These are phyloP conservation scores for Forsythia viridissima DNA, from an alignment of 257 asterid species.

Conservation along the genomic window DNA sequence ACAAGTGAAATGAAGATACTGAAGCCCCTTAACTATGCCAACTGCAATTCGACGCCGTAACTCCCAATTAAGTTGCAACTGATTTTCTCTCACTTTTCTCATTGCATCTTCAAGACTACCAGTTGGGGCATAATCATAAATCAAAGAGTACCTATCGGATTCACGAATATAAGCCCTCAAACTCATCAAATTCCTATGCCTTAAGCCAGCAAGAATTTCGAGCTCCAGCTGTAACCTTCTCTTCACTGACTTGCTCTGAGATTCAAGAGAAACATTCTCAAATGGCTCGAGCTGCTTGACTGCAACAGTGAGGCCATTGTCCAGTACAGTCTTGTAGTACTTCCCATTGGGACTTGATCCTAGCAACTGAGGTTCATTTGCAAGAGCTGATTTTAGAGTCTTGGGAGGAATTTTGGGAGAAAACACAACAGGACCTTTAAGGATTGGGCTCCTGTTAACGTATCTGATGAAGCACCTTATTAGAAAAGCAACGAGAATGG, in stretches of 20 bases:
- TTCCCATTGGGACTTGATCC: slow-evolving; percentile 75
- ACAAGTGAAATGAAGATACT: slow-evolving; percentile 79
- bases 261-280: slow-evolving; percentile 33
- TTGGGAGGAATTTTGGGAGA: slow-evolving; percentile 69
- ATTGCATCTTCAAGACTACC: slow-evolving; percentile 88
- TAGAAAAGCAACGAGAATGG: slow-evolving; percentile 57
- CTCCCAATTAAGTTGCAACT: slow-evolving; percentile 79
- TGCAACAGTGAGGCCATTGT: slow-evolving; percentile 75
- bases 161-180: slow-evolving; percentile 77
- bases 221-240: slow-evolving; percentile 61
- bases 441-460: slow-evolving; percentile 69
- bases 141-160: slow-evolving; percentile 51
- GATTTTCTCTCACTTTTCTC: slow-evolving; percentile 64
- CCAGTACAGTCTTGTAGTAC: slow-evolving; percentile 76
- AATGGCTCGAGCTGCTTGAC: slow-evolving; percentile 71
- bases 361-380: slow-evolving; percentile 57
- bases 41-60: slow-evolving; percentile 71
- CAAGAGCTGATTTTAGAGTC: slow-evolving; percentile 69
- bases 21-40: slow-evolving; percentile 74
- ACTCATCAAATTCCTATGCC: slow-evolving; percentile 92
- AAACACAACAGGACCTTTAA: slow-evolving; percentile 67
- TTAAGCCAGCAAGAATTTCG: slow-evolving; percentile 57
- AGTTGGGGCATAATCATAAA: slow-evolving; percentile 63
- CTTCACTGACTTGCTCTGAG: slow-evolving; percentile 44
- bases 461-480: slow-evolving; percentile 59